Evolutionary conservation across 2,329 filamentous ascomycete genomes (phyloP).

Genomic region (Epichloe festucae): DNA sequence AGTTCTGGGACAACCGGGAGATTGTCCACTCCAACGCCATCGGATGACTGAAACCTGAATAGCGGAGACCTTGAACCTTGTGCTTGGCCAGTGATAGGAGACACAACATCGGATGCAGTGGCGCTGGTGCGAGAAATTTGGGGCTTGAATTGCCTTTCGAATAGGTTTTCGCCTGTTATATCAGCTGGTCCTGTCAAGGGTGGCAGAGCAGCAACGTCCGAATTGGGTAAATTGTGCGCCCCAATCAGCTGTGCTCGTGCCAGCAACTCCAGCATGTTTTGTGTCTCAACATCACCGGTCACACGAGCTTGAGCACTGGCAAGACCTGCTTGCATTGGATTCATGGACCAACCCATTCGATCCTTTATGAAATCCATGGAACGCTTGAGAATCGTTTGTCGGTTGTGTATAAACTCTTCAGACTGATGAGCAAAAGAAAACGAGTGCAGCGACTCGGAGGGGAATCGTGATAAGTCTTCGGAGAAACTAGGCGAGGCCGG

Average conservation of each 20-base stretch:
- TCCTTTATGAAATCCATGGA: constrained; percentile 96
- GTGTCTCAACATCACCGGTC: constrained; percentile 72
- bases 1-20: constrained; percentile 10
- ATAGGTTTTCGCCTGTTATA: constrained; percentile 62
- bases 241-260: constrained; percentile 69
- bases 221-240: constrained; percentile 45
- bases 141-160: constrained; percentile 66
- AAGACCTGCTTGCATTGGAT: constrained; percentile 57
- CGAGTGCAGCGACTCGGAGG: constrained; percentile 90
- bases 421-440: constrained; percentile 97
- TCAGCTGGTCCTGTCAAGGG: constrained; percentile 73
- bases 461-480: constrained; percentile 86
- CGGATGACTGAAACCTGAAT: constrained; percentile 6
- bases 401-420: constrained; percentile 79
- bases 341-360: constrained; percentile 63
- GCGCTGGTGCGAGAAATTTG: constrained; percentile 38
- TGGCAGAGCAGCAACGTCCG: constrained; percentile 29
- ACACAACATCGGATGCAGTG: constrained; percentile 21
- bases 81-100: constrained; percentile 16
- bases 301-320: constrained; percentile 73
- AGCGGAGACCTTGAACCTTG: constrained; percentile 10
- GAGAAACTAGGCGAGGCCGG: constrained; percentile 63
- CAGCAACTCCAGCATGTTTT: constrained; percentile 82
- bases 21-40: constrained; percentile 8
- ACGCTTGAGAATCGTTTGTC: constrained; percentile 84